Percentiles rank a stretch among this genome's conserved stretches.
Evolutionary conservation across 2,329 filamentous ascomycete species (phyloP).

Genomic region (Aspergillus eucalypticola): DNA sequence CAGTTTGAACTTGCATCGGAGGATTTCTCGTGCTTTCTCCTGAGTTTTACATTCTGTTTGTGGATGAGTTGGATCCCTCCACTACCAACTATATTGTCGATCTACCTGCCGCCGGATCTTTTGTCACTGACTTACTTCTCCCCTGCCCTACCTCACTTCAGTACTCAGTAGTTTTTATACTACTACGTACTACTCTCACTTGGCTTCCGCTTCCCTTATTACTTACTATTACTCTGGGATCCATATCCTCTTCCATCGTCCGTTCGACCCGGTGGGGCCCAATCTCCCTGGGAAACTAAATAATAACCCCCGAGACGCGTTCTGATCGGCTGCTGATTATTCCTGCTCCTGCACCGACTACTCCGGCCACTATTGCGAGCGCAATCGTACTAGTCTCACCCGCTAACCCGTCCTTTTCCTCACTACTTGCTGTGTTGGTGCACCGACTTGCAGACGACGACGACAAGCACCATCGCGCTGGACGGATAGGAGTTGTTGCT

Average conservation of each 20-base stretch:
- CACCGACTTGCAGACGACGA: neutral
- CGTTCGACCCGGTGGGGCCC: constrained; percentile 7
- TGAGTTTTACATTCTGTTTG: neutral
- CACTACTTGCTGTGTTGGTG: no score
- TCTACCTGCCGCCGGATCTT: no score
- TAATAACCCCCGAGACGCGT: constrained; percentile 8
- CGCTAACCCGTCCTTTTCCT: neutral
- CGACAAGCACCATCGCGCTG: neutral
- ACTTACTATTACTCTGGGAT: no score
- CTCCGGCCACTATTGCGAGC: neutral
- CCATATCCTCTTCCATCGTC: neutral
- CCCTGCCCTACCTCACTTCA: neutral
- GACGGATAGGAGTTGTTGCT: neutral
- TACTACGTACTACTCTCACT: neutral
- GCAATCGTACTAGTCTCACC: constrained; percentile 5
- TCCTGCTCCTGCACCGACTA: constrained; percentile 7
- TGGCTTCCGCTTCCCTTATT: neutral
- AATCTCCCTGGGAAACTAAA: constrained; percentile 11
- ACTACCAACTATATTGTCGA: neutral
- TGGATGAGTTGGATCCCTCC: neutral
- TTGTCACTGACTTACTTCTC: neutral
- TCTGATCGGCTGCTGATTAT: constrained; percentile 18
- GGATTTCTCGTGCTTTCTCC: neutral
- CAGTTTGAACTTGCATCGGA: neutral
- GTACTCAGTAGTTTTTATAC: neutral